Percentiles rank a stretch among this genome's conserved stretches.
Conservation (phyloP, 2,329 filamentous ascomycete genomes). For the Aspergillus novofumigatus region DNA sequence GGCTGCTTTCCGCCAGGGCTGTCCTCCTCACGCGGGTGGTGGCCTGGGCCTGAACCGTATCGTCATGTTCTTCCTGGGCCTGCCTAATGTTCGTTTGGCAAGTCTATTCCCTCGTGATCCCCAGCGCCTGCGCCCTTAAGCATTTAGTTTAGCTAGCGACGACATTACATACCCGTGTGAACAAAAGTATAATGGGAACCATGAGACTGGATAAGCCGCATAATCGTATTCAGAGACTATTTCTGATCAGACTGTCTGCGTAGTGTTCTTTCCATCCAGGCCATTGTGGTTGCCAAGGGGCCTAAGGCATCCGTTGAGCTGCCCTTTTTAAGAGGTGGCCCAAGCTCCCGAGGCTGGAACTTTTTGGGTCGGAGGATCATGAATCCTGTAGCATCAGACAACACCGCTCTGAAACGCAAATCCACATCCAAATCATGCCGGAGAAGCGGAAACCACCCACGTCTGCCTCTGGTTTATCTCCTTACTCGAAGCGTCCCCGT, state of each 20-base stretch:
- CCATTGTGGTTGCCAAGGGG: background rate
- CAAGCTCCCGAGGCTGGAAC: slow-evolving; percentile 18
- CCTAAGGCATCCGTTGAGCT: background rate
- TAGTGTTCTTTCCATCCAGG: background rate
- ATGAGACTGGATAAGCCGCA: slow-evolving; percentile 8
- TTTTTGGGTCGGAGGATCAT: background rate
- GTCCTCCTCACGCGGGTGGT: slow-evolving; percentile 61
- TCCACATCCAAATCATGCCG: slow-evolving; percentile 22
- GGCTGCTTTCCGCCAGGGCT: slow-evolving; percentile 61
- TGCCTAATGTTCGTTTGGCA: slow-evolving; percentile 60
- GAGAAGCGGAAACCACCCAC: slow-evolving; percentile 30
- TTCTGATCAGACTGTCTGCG: background rate
- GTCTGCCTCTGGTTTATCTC: slow-evolving; percentile 9
- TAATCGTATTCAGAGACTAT: background rate
- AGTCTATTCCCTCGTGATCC: slow-evolving; percentile 63
- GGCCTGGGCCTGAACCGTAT: slow-evolving; percentile 64
- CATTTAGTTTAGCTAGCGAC: background rate
- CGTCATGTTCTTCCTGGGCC: slow-evolving; percentile 62
- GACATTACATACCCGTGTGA: slow-evolving; percentile 3
- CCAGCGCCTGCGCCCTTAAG: slow-evolving; percentile 46
- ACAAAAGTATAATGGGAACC: slow-evolving; percentile 13
- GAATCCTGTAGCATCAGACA: slow-evolving; percentile 1
- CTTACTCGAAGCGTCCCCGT: slow-evolving; percentile 29
- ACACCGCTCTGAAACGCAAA: background rate
- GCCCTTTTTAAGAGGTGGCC: slow-evolving; percentile 13